Evolutionary conservation across 2,329 filamentous ascomycete species (phyloP).

Genomic region (Aspergillus ibericus): DNA sequence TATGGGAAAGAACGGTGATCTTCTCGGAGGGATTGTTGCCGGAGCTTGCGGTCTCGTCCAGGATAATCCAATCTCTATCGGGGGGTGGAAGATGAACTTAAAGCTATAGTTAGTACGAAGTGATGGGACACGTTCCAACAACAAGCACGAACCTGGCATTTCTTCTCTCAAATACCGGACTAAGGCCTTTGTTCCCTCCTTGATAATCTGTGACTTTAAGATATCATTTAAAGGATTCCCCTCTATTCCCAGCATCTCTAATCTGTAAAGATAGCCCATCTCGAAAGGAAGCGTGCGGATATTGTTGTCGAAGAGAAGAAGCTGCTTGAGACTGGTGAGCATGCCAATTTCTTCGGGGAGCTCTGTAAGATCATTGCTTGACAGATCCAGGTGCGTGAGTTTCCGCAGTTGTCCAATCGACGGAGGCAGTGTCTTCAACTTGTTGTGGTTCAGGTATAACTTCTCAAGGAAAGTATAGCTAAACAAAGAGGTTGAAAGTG

Average conservation of each 20-base stretch:
- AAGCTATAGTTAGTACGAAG: constrained; percentile 20
- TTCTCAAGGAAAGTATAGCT: constrained; percentile 86
- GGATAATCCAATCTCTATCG: constrained; percentile 74
- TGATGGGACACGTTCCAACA: neutral
- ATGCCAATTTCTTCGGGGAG: constrained; percentile 92
- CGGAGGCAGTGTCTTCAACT: constrained; percentile 74
- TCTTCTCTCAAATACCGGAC: constrained; percentile 81
- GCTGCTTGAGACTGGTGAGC: constrained; percentile 85
- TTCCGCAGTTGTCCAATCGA: constrained; percentile 80
- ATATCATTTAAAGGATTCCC: constrained; percentile 81
- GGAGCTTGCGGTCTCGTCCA: constrained; percentile 55
- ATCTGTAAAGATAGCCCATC: constrained; percentile 80
- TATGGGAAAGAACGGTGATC: constrained; percentile 88
- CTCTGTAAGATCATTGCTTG: constrained; percentile 78
- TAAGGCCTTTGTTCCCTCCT: constrained; percentile 81
- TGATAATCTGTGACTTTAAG: constrained; percentile 78
- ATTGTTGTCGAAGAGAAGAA: constrained; percentile 87
- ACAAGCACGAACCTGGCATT: constrained; percentile 69
- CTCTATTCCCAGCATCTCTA: constrained; percentile 88
- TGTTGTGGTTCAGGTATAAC: constrained; percentile 92
- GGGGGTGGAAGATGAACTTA: constrained; percentile 74
- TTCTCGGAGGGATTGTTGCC: constrained; percentile 60
- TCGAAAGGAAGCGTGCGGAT: constrained; percentile 80
- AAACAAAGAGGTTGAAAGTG: constrained; percentile 77
- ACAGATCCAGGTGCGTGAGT: constrained; percentile 80